Evolutionary conservation across 345 rosid genomes (phyloP).

Genomic region (Geranium rotundifolium): DNA sequence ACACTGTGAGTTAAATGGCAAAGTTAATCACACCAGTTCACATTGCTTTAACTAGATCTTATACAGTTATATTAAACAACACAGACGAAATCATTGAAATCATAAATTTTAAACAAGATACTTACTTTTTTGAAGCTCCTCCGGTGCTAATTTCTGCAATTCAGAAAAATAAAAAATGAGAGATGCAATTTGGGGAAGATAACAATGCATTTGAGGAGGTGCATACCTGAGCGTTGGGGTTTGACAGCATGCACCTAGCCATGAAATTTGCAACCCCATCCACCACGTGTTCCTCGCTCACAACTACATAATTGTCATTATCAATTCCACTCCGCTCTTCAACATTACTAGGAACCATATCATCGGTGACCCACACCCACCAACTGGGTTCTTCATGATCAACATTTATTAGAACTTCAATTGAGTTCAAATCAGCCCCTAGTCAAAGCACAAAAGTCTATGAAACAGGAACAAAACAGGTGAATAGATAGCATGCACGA

Average conservation of each 20-base stretch:
- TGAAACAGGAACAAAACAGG: background rate
- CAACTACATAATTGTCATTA: slow-evolving; percentile 57
- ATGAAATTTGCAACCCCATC: slow-evolving; percentile 89
- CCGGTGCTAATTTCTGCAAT: slow-evolving; percentile 69
- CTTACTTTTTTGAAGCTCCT: slow-evolving; percentile 77
- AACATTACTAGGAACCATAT: slow-evolving; percentile 62
- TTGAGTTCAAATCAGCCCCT: slow-evolving; percentile 58
- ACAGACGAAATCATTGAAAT: background rate
- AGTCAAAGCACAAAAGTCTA: background rate
- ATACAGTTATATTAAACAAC: background rate
- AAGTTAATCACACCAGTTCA: background rate
- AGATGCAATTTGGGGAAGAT: slow-evolving; percentile 2
- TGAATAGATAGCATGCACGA: no score
- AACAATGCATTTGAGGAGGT: background rate
- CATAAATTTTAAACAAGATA: slow-evolving; percentile 4
- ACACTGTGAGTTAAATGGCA: background rate
- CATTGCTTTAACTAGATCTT: background rate
- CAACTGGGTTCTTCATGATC: slow-evolving; percentile 76
- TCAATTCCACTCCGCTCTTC: slow-evolving; percentile 84
- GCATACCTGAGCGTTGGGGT: slow-evolving; percentile 71
- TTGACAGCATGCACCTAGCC: slow-evolving; percentile 79
- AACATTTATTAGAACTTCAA: slow-evolving; percentile 55
- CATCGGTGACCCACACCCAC: slow-evolving; percentile 97
- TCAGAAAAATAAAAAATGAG: slow-evolving; percentile 11
- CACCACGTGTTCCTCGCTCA: slow-evolving; percentile 71